Conservation (phyloP, 2,329 filamentous ascomycete genomes). For the Fusarium graminum region DNA sequence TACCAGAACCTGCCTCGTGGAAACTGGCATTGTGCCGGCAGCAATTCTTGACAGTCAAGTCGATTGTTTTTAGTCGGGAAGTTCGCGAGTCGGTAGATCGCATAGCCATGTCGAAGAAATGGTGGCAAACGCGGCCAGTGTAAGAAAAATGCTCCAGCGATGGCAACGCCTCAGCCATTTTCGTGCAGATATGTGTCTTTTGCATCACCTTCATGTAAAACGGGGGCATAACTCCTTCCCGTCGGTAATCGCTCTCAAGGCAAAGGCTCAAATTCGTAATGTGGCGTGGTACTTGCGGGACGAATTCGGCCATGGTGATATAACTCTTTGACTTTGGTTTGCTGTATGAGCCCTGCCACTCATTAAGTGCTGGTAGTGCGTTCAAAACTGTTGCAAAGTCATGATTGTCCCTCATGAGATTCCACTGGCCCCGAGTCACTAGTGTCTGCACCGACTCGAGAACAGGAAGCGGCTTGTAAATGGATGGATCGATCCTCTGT, state of each 20-base stretch:
- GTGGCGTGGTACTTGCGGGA: slow-evolving; percentile 68
- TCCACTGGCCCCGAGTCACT: slow-evolving; percentile 82
- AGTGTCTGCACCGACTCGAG: slow-evolving; percentile 73
- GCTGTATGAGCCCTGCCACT: slow-evolving; percentile 74
- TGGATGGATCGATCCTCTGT: slow-evolving; percentile 37
- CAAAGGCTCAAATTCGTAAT: slow-evolving; percentile 75
- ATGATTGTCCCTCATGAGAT: slow-evolving; percentile 72
- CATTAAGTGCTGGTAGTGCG: slow-evolving; percentile 74
- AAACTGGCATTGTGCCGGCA: slow-evolving; percentile 69
- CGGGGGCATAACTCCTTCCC: slow-evolving; percentile 70
- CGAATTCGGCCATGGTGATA: slow-evolving; percentile 74
- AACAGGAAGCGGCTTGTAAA: slow-evolving; percentile 57
- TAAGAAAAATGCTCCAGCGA: slow-evolving; percentile 77
- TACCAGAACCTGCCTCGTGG: slow-evolving; percentile 75
- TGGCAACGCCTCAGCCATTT: slow-evolving; percentile 71
- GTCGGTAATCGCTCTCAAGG: slow-evolving; percentile 78
- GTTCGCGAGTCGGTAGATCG: slow-evolving; percentile 62
- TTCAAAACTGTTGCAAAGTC: slow-evolving; percentile 73
- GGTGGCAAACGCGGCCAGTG: slow-evolving; percentile 77
- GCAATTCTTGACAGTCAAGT: slow-evolving; percentile 80
- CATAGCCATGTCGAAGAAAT: slow-evolving; percentile 74
- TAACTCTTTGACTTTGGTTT: slow-evolving; percentile 82
- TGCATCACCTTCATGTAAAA: slow-evolving; percentile 72
- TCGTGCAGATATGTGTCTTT: slow-evolving; percentile 73
- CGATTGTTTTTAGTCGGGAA: slow-evolving; percentile 72